Base-by-base conservation (phyloP, 768 basidiomycete genomes). In the Coprinellus aureogranulatus region DNA sequence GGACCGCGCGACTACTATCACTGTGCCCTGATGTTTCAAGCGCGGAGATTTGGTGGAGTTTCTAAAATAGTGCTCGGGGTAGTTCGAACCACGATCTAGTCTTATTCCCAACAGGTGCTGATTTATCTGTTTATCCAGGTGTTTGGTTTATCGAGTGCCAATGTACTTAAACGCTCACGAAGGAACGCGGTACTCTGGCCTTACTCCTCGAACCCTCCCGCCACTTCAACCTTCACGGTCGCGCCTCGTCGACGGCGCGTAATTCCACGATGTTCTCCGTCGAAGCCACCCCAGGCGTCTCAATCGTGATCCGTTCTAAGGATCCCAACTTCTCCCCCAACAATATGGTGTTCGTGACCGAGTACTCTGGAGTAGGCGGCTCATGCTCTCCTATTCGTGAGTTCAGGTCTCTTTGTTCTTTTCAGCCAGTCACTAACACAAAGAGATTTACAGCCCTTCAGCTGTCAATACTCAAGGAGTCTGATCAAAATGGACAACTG, bases 311-410 rank as follows among this genome's bases (percentile, higher is more conserved):
- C n/a, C 49, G 49, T 30, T 51, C 49, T 6, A 51, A 51, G 31
- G 49, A 51, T 37, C 49, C 49, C 18, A 51, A 34, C 18, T 51
- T 51, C 49, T 31, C 49, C 31, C 49, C 49, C 49, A 37, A 51
- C 18, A 37, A 51, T 27, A 51, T 51, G 49, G 31, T 51, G 8
- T 51, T 51, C 31, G 49, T 51, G 14, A 51, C 49, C 10, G 49
- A 51, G 28, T 51, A 51, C 22, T 30, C 49, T 31, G 49, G 49
- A 30, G 28, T 51, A 30, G 31, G 49, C 4, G n/a, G 28, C 10
- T 30, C 28, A 5, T 30, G 16, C 16, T 11, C 28, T 18, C 28
- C 49, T 51, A 37, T 23, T n/a, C 49, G 49, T 51, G 22, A 51
- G 49, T 51, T 11, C n/a, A n/a, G n/a, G n/a, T n/a, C 18, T 5